phyloP scores from a whole-genome alignment of 768 basidiomycete genomes.

The Gloeostereum incarnatum region DNA sequence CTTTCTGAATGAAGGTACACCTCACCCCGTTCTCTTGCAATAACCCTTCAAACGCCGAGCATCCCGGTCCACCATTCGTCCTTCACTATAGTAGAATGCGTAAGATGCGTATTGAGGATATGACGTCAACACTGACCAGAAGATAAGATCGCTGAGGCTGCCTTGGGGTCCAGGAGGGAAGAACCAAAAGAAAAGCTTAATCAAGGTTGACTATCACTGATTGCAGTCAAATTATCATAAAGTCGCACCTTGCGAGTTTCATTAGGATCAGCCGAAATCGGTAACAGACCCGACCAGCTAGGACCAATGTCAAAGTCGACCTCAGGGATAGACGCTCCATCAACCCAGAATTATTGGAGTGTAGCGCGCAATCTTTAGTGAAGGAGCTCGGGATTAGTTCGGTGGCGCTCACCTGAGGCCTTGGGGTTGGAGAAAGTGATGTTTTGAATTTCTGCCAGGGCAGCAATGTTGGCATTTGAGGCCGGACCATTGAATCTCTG shows the following conservation, averaged over 20 bases:
- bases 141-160: slow-evolving; percentile 62
- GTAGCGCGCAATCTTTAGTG: no score
- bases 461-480: background rate
- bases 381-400: no score
- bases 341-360: no score
- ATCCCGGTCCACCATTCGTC: no score
- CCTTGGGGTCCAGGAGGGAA: slow-evolving; percentile 73
- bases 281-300: slow-evolving; percentile 67
- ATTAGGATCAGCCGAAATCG: slow-evolving; percentile 48
- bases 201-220: background rate
- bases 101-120: no score
- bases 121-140: slow-evolving; percentile 60
- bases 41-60: no score
- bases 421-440: slow-evolving; percentile 64
- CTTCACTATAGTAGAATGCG: no score
- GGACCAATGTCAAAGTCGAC: slow-evolving; percentile 70
- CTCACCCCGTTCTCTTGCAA: no score
- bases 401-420: slow-evolving; percentile 59
- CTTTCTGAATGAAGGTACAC: no score
- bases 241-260: slow-evolving; percentile 59
- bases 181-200: slow-evolving; percentile 76
- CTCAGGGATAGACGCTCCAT: slow-evolving; percentile 55
- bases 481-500: slow-evolving; percentile 10
- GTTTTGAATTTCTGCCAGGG: slow-evolving; percentile 31
- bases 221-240: background rate